Base-by-base conservation (phyloP, 345 rosid species). In the Corchorus olitorius region DNA sequence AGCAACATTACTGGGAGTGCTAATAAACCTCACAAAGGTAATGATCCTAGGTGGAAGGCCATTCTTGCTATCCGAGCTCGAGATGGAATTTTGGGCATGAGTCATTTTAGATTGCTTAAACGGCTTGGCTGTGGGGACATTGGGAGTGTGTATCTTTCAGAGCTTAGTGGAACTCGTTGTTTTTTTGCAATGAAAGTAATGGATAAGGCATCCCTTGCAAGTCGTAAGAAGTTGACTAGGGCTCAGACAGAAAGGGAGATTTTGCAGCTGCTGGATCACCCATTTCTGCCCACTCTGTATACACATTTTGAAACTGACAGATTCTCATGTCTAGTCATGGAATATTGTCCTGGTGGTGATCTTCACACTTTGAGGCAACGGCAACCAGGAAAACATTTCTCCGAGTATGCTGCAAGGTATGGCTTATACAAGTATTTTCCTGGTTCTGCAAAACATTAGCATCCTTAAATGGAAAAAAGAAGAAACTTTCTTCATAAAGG, bases 161-260 rank as follows among this genome's bases (percentile, higher is more conserved):
- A 96, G 82, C 80, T 96, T 63, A 93, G 93, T 59, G 93, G 97
- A 48, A 93, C 99, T 77, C 87, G 89, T 43, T 93, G 97, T 76
- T 90, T 85, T 84, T 96, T 96, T 71, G 99, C 99, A 27, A 94
- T 96, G 88, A 96, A 96, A 80, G 99, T 96, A 60, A 96, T 96
- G 99, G 99, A 96, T 81, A 95, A 95, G 87, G 94, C 97, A 43
- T 95, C 99, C 64, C 97, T 95, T 76, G 97, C 94, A 70, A 86
- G 93, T 81, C 85, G 99, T 78, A 96, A 96, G 87, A 96, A 96
- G 88, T 83, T 96, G 85, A 91, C 87, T 39, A 82, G 99, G 83
- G 98, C 97, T 82, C 99, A 96, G 80, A 96, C 99, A 0, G 99
- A 96, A 82, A 91, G 99, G 78, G 98, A 96, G 82, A 96, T 96